Evolutionary conservation across 2,329 filamentous ascomycete genomes (phyloP), one percentile per base, ranked within the genome.

Genomic region (Diaporthe australafricana): DNA sequence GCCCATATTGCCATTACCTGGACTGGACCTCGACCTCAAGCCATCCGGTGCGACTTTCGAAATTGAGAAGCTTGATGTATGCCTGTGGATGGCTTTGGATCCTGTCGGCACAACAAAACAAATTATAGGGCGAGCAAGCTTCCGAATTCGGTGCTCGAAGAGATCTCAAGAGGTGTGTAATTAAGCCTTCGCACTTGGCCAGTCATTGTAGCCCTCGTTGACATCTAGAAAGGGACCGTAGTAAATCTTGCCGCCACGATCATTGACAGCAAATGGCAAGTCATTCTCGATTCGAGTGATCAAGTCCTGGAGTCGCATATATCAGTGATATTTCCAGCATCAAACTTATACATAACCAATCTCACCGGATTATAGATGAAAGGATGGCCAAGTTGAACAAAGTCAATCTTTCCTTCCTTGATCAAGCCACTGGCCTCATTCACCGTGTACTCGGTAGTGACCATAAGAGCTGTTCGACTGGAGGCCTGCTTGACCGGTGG

Each of bases 341-440:
- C n/a, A n/a, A n/a, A n/a, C 9, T 35, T 35, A 9, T 35, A 35
- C n/a, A n/a, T n/a, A 9, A 35, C 32, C 5, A 5, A 35, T 35
- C 32, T 35, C 14, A 73, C 73, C 25, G 68, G 68, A 16, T 74
- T 74, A 25, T 50, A 55, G 5, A 73, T 70, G 38, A 74, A 73
- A 6, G 71, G 68, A 9, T 62, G 48, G 3, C 40, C 71, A 30
- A 74, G 68, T 1, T 53, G 40, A n/a, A 71, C 32, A 12, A 74
- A 25, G 40, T 74, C 73, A 7, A 69, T 20, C 22, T 71, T 74
- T 1, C 50, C 32, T 3, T 65, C 40, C 20, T 25, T 12, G 0
- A 73, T 27, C 22, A 74, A 27, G 1, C 11, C 17, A 12, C 65
- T 30, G 0, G 73, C 73, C 6, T 74, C 73, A 1, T 72, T 67